Base-by-base conservation (phyloP, 2,329 filamentous ascomycete genomes). In the Elsinoe perseae region DNA sequence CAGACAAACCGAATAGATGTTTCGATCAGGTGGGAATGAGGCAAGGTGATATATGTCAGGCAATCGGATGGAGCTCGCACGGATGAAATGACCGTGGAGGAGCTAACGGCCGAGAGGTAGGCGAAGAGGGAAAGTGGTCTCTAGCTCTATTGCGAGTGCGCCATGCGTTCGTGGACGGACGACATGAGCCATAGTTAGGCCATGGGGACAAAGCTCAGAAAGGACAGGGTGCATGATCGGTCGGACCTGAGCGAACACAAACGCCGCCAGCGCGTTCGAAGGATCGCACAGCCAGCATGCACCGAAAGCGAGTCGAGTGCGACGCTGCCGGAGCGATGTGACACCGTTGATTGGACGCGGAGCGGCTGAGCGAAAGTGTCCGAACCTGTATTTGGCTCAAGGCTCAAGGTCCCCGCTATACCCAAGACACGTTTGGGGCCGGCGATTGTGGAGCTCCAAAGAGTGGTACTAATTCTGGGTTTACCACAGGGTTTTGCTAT, bases 161-260 rank as follows among this genome's bases (percentile, higher is more conserved):
- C 48, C 48, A 52, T 18, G 48, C 48, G 48, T 52, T 52, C 48
- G 30, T 34, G 46, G 10, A 28, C 23, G n/a, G 40, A 50, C 48
- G 28, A 38, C 48, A 52, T 50, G 44, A 50, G 44, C 44, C 44
- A 50, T 50, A 32, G 25, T 50, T 52, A 52, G 48, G 28, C 48
- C 48, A 52, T 36, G 32, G 28, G 28, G 43, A 48, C n/a, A n/a
- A 10, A 48, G 43, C 8, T 10, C 20, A 36, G 23, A 27, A 34
- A 52, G 48, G n/a, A 23, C 48, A 52, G 48, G 48, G 48, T 52
- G 48, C 28, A 52, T 36, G 48, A 52, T 52, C 48, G 48, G 32
- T 36, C 48, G 48, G 48, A 52, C 48, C 48, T 52, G 30, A 36
- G 48, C 48, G 48, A 52, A 38, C 18, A 38, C 28, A 52, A 32